phyloP scores from a whole-genome alignment of 495 filamentous ascomycete species.

The Hyphodiscus hymeniophilus region DNA sequence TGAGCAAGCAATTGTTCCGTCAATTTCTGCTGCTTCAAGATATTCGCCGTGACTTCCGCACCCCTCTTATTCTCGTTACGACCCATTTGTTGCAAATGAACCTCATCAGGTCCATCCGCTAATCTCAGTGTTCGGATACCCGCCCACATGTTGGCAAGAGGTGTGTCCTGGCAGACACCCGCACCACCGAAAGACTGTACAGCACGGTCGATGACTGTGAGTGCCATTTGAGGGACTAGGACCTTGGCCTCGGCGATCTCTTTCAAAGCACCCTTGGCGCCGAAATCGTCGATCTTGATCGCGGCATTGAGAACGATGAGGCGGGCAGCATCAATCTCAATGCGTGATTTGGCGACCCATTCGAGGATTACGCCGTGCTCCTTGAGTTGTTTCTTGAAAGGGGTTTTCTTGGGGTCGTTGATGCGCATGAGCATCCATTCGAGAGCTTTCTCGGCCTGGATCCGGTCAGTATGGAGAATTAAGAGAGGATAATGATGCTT shows the following conservation, averaged over 20 bases:
- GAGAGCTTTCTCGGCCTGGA: slow-evolving; percentile 67
- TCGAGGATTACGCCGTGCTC: slow-evolving; percentile 88
- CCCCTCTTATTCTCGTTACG: slow-evolving; percentile 71
- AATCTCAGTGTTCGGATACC: slow-evolving; percentile 72
- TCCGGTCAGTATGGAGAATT: slow-evolving; percentile 1
- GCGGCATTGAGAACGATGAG: slow-evolving; percentile 84
- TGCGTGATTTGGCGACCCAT: slow-evolving; percentile 82
- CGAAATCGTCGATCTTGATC: slow-evolving; percentile 75
- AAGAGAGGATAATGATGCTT: slow-evolving; percentile 10
- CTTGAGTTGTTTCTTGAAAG: slow-evolving; percentile 72
- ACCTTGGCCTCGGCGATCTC: slow-evolving; percentile 88
- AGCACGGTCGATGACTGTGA: slow-evolving; percentile 78
- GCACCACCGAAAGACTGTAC: slow-evolving; percentile 81
- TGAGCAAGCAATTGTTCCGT: slow-evolving; percentile 58
- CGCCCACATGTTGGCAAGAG: slow-evolving; percentile 82
- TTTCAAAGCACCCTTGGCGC: slow-evolving; percentile 71
- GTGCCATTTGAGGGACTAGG: slow-evolving; percentile 65
- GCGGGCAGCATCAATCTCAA: slow-evolving; percentile 84
- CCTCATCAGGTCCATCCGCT: slow-evolving; percentile 90
- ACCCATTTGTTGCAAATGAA: slow-evolving; percentile 86
- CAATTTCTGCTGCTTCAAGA: slow-evolving; percentile 56
- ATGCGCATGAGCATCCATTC: slow-evolving; percentile 85
- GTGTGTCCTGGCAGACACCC: slow-evolving; percentile 85
- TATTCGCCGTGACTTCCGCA: slow-evolving; percentile 51
- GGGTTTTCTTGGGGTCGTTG: slow-evolving; percentile 78